phyloP scores from a whole-genome alignment of 257 asterid species.

The Dorcoceras hygrometricum region DNA sequence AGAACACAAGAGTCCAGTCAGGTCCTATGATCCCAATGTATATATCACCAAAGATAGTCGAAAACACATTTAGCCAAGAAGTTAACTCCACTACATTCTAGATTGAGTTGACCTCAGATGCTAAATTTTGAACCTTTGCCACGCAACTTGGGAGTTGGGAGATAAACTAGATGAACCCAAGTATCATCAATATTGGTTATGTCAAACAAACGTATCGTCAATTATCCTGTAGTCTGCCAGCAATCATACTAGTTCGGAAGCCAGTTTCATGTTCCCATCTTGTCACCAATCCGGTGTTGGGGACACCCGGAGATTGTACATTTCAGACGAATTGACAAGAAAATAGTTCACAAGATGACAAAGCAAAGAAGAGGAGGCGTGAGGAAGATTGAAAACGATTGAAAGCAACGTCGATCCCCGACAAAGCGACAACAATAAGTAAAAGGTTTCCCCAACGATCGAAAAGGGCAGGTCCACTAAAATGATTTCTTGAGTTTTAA shows the following conservation, averaged over 20 bases:
- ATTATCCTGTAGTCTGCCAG: background rate
- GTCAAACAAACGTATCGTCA: too few species aligned
- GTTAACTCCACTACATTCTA: too few species aligned
- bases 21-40: too few species aligned
- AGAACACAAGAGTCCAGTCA: too few species aligned
- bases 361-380: slow-evolving; percentile 45
- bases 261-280: slow-evolving; percentile 12
- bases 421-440: slow-evolving; percentile 55
- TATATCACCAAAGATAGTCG: too few species aligned
- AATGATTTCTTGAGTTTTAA: background rate
- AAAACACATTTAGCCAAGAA: too few species aligned
- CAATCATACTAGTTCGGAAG: slow-evolving; percentile 19
- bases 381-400: slow-evolving; percentile 57
- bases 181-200: background rate
- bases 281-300: slow-evolving; percentile 25
- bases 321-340: slow-evolving; percentile 10
- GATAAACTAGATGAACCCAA: too few species aligned
- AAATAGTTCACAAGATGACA: slow-evolving; percentile 42
- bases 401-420: slow-evolving; percentile 53
- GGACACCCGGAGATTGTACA: slow-evolving; percentile 28
- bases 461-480: slow-evolving; percentile 52
- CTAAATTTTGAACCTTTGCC: too few species aligned
- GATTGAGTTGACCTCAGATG: too few species aligned
- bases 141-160: too few species aligned
- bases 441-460: slow-evolving; percentile 49